Evolutionary conservation across 345 rosid genomes (phyloP).

Genomic region (Nephelium lappaceum): DNA sequence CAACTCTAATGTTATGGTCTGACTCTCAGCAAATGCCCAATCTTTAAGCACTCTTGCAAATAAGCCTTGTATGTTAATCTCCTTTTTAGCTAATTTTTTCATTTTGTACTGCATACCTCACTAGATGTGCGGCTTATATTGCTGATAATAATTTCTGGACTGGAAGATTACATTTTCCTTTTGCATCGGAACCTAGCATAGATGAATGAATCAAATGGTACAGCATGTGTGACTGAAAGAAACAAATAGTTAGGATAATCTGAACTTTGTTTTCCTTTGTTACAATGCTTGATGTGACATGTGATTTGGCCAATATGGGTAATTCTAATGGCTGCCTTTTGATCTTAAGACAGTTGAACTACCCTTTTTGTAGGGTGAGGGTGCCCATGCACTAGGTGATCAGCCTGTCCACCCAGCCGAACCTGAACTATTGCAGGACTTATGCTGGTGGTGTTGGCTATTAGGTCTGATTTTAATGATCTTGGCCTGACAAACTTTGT

Average conservation of each 20-base stretch:
- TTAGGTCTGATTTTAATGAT: background rate
- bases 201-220: background rate
- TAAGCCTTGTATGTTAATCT: slow-evolving; percentile 13
- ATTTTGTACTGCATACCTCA: background rate
- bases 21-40: slow-evolving; percentile 46
- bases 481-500: background rate
- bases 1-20: slow-evolving; percentile 84
- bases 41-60: slow-evolving; percentile 19
- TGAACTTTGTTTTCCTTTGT: background rate
- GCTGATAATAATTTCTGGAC: background rate
- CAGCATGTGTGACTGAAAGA: background rate
- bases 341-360: background rate
- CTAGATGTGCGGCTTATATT: background rate
- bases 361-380: background rate
- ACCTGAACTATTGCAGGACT: background rate
- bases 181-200: background rate
- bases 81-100: background rate
- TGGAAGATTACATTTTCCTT: background rate
- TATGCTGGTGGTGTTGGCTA: background rate
- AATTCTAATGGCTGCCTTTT: background rate
- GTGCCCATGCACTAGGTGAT: background rate
- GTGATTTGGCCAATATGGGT: background rate
- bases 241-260: background rate
- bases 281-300: background rate
- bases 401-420: background rate